Base-by-base conservation (phyloP, 2,329 filamentous ascomycete genomes). In the Neophaeococcomyces mojaviensis region DNA sequence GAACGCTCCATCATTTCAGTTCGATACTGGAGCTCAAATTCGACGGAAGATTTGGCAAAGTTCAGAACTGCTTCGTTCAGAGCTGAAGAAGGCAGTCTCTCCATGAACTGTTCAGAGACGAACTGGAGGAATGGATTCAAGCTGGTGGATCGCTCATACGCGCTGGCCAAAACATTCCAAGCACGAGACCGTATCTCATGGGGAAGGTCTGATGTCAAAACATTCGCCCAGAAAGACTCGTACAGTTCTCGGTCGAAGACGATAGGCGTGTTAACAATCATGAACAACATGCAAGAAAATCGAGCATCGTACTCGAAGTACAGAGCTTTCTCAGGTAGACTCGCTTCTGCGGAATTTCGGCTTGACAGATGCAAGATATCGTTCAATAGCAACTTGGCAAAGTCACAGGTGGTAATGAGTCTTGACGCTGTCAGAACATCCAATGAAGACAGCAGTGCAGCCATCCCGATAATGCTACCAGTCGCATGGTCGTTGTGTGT, bases 181-280 rank as follows among this genome's bases (percentile, higher is more conserved):
- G 81, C 83, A 12, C 72, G 68, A 49, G 78, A 74, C 45, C 85
- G 74, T 49, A 86, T 80, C 7, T 76, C 72, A 3, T 72, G 66
- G 19, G 75, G 78, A 3, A 79, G 66, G 3, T 81, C 78, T 32
- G 72, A 69, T 10, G 87, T 84, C 39, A 94, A 79, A 20, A 92
- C 70, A 32, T 82, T 69, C 47, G 82, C 71, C 86, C 87, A 94
- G 1, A 94, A 71, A 10, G 69, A 70, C 34, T 71, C 68, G 13
- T 82, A 81, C 3, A 86, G 69, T 1, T 82, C 76, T 2, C 70
- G 58, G 0, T 78, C 74, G 38, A 94, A 75, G 0, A 78, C 76
- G 7, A 73, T 67, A 1, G 83, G 74, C n/a, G 78, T 76, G 42
- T 79, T 68, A n/a, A 46, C 26, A 22, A 57, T 52, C 32, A 44